Base-by-base conservation (phyloP, 1,284 basidiomycete species). In the Sporisorium graminicola region DNA sequence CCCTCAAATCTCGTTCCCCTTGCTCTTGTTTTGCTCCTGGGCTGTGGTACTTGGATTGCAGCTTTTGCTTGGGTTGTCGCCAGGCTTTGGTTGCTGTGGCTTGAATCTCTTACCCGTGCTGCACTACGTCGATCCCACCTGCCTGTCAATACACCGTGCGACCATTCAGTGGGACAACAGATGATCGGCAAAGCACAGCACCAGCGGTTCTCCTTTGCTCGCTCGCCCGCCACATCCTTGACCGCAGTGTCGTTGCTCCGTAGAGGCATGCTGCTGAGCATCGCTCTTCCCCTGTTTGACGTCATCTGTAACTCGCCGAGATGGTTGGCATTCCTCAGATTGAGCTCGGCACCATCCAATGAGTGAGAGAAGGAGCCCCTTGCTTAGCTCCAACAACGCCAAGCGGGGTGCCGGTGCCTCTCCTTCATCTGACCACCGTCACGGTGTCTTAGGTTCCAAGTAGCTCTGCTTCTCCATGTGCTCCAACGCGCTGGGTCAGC, bases 121-220 rank as follows among this genome's bases (percentile, higher is more conserved):
- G 50, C 50, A 52, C 12, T 18, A 5, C 12, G 50, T 52, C 31
- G 50, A 52, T 52, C 50, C 18, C 20, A 3, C 49, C 18, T 12
- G 29, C 13, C 10, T 16, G 46, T 18, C 26, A 35, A 35, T 12
- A 31, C 24, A n/a, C 18, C 4, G 29, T 18, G 29, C 4, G 18
- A 33, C 16, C 47, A 22, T 24, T 35, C n/a, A 31, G 6, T 2
- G 20, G 20, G 20, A 26, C n/a, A 40, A 53, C 18, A 10, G 9
- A n/a, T 53, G 52, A 53, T 53, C 52, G 37, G 20, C 52, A 22
- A n/a, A 35, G 14, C 42, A 27, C 52, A 53, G 40, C 37, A n/a
- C 16, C 37, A 2, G 24, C 37, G n/a, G 12, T 44, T 6, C 22
- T 22, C 18, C 42, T 20, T 20, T 20, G 2, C 13, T 7, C 6